Base-by-base conservation (phyloP, 768 basidiomycete species). In the Tricholoma sp. region DNA sequence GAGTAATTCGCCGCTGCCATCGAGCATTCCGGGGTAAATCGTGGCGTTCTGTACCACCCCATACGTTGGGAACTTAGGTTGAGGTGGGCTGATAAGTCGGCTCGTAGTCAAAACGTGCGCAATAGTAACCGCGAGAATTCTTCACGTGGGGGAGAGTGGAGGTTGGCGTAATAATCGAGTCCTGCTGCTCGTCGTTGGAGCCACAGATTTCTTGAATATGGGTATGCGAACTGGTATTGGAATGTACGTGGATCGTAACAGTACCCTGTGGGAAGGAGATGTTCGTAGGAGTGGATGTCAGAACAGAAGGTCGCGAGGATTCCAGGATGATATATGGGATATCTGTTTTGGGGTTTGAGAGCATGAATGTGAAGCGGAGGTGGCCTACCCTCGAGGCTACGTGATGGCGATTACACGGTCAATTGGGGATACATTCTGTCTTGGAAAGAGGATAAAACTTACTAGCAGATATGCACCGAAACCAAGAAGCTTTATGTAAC, bases 311-410 rank as follows among this genome's bases (percentile, higher is more conserved):
- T 1, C 88, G 79, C 1, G 86, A 81, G 0, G 85, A 83, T 65
- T 91, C 85, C 10, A 92, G 65, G 18, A 90, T 71, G 47, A 91
- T 72, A 55, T 86, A 87, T 0, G 86, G 86, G 19, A 51, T 61
- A 50, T 66, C 47, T 37, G 69, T 35, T 50, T 64, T 10, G 5
- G 61, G 45, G 21, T 57, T 41, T 14, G 35, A 51, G 5, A 74
- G 56, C 56, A 7, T 67, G 71, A 88, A 91, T 0, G 83, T 84
- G 68, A 89, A 88, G 2, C 85, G 79, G 1, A 91, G 74, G 66
- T 91, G 87, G 0, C 86, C 89, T 3, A 88, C 87, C 7, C 86
- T 80, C 6, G 89, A 90, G 6, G 88, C 88, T 90, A 60, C 10
- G 37, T 32, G 8, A 9, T 32, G 8, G 31, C 8, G 4, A 11